A percentile compares a stretch with the other conserved stretches of the same genome.
Conservation (phyloP, 2,329 filamentous ascomycete species). For the Alternaria conjuncta region DNA sequence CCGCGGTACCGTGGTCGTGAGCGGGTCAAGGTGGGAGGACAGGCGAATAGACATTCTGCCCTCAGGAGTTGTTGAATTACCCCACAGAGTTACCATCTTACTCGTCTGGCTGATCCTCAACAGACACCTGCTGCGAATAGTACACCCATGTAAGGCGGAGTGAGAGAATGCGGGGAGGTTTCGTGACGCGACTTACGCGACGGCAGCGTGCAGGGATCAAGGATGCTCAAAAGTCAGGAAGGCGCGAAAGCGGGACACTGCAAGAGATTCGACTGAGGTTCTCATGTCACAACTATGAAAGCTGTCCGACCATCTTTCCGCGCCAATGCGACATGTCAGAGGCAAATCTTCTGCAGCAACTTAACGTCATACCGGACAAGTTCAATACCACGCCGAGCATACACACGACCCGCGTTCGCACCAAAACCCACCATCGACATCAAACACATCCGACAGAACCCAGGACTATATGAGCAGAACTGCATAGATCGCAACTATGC, state of each 20-base stretch:
- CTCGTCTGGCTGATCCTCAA: background rate
- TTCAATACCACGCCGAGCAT: conserved; percentile 51
- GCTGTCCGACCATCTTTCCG: conserved; percentile 22
- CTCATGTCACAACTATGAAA: conserved; percentile 7
- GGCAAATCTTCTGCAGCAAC: conserved; percentile 3
- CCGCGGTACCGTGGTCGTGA: background rate
- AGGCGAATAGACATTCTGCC: background rate
- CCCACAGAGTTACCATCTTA: background rate
- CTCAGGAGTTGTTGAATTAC: background rate
- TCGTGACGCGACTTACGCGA: conserved; percentile 9
- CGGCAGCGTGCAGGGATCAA: conserved; percentile 12
- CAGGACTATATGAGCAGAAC: conserved; percentile 80
- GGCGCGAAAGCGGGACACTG: conserved; percentile 7
- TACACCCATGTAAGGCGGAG: background rate
- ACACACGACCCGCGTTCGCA: conserved; percentile 69
- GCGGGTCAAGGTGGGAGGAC: background rate
- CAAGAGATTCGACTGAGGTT: background rate
- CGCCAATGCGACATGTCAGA: conserved; percentile 21
- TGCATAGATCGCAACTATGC: conserved; percentile 85
- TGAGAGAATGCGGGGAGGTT: background rate
- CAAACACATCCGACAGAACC: conserved; percentile 87
- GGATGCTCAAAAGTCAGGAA: conserved; percentile 16
- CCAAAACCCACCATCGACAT: conserved; percentile 83
- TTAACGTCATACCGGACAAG: conserved; percentile 5
- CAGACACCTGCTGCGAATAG: background rate